phyloP scores from a whole-genome alignment of 83 land plant genomes.

The Diphasiastrum complanatum region DNA sequence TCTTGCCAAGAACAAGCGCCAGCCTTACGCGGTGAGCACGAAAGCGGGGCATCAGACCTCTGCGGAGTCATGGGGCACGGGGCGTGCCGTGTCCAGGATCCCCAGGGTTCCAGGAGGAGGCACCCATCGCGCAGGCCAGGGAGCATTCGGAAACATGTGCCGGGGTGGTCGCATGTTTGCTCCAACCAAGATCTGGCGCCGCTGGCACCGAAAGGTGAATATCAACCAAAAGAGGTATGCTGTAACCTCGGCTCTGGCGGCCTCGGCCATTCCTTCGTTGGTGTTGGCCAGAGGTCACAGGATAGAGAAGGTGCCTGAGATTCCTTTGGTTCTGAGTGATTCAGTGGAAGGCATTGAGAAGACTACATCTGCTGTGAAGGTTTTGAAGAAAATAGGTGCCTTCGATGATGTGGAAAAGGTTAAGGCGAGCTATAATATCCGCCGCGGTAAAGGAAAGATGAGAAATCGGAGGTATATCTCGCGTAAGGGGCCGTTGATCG shows the following conservation, averaged over 20 bases:
- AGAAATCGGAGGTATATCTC: conserved; percentile 5
- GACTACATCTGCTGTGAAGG: conserved; percentile 8
- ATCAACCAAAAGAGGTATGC: conserved; percentile 10
- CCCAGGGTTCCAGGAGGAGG: conserved; percentile 13
- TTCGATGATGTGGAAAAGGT: conserved; percentile 15
- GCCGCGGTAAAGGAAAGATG: conserved; percentile 14
- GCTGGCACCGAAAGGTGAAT: conserved; percentile 15
- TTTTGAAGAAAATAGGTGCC: conserved; percentile 5
- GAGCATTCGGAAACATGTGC: conserved; percentile 17
- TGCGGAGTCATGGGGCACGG: too few relatives aligned
- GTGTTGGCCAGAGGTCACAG: too few relatives aligned
- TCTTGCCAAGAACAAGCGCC: conserved; percentile 13
- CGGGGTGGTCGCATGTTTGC: conserved; percentile 12
- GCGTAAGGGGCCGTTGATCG: conserved; percentile 5
- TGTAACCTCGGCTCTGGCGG: conserved; percentile 6
- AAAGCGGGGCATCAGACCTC: too few relatives aligned
- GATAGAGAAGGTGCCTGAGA: conserved; percentile 13
- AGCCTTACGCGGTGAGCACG: too few relatives aligned
- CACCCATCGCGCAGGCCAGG: conserved; percentile 15
- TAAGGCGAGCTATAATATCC: conserved; percentile 7
- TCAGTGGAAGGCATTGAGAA: conserved; percentile 7
- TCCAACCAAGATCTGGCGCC: conserved; percentile 9
- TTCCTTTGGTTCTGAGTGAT: conserved; percentile 11
- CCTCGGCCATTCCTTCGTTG: conserved; percentile 7
- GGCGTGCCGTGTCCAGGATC: conserved; percentile 8